Evolutionary conservation across 2,329 filamentous ascomycete genomes (phyloP), one percentile per base, ranked within the genome.

Genomic region (Pseudopithomyces maydicus): DNA sequence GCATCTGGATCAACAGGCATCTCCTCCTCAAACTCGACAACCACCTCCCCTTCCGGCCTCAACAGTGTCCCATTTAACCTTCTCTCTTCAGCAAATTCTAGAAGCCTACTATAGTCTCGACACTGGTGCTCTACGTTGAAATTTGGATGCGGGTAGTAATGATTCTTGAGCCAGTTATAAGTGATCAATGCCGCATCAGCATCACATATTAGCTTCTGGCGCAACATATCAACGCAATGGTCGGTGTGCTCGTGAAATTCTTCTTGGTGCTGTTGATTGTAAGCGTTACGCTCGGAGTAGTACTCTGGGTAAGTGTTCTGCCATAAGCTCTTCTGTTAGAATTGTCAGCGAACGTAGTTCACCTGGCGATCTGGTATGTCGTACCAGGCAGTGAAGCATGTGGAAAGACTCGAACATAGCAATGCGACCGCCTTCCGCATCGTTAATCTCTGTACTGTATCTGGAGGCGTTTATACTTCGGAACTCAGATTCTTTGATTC

Each of bases 161-260:
- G 48, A 15, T 46, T 45, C 39, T 59, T 54, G 19, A 56, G 19
- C 57, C 57, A 59, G 38, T 23, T 48, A 33, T 57, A 59, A 17
- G 57, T 56, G n/a, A 57, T 49, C 10, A 59, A 14, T 2, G 36
- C 52, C 3, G 54, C 17, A 32, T 59, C 57, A 8, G 54, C 57
- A 35, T 57, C 49, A 36, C 57, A 59, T 50, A 59, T 54, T 14
- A 59, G 39, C 39, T 54, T 59, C 53, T 56, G 54, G 8, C 54
- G 48, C 12, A 59, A 44, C 38, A 54, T 59, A n/a, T 59, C 57
- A 4, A 46, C 47, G 42, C 57, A 59, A 20, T 59, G 57, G 19
- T 59, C 56, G 6, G 44, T 29, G 23, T 55, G 53, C 20, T 46
- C 53, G 10, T 29, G 45, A 36, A 36, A 51, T 20, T 55, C 53